Base-by-base conservation (phyloP, 768 basidiomycete genomes). In the Cystobasidiopsis lactophilus region DNA sequence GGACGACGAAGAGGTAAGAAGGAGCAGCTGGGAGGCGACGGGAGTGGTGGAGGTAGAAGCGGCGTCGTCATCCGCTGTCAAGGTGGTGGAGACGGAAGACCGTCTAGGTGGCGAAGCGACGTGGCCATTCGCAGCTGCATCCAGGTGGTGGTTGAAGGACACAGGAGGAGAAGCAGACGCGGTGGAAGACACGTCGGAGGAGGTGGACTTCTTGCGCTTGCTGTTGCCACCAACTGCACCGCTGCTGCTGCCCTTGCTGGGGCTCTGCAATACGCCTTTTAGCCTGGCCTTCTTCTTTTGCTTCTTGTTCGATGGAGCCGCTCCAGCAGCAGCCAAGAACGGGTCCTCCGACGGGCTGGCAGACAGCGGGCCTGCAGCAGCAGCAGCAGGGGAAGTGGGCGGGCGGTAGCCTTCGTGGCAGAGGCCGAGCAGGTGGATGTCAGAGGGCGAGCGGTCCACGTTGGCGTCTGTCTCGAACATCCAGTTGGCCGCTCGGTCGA, bases 391-490 rank as follows among this genome's bases (percentile, higher is more conserved):
- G 23, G 27, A 38, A 44, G 49, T 44, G 26, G 26, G 41, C 47
- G 24, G 48, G 50, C 1, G 64, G 66, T 78, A 83, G 0, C 82
- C 83, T 2, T 76, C 73, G 55, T 86, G 85, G 57, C 75, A 72
- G 2, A 85, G 77, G 37, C 88, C 89, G 23, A 93, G 71, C 1
- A 93, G 67, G 86, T 86, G 93, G 27, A 95, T 91, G 0, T 79
- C 75, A 19, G 88, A 83, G 0, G 73, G 62, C 51, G 77, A 86
- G 62, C 74, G 78, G 65, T 93, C 86, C 1, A 82, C 84, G 2
- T 74, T 75, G 18, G 85, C 77, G 66, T 95, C 89, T 59, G 77
- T 76, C 68, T 95, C 89, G 56, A 91, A 73, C n/a, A 95, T 71
- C 67, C 86, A 84, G 41, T 85, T 73, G 71, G 86, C 77, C 2